Evolutionary conservation across 2,329 filamentous ascomycete species (phyloP).

Genomic region (Microdochium bolleyi): DNA sequence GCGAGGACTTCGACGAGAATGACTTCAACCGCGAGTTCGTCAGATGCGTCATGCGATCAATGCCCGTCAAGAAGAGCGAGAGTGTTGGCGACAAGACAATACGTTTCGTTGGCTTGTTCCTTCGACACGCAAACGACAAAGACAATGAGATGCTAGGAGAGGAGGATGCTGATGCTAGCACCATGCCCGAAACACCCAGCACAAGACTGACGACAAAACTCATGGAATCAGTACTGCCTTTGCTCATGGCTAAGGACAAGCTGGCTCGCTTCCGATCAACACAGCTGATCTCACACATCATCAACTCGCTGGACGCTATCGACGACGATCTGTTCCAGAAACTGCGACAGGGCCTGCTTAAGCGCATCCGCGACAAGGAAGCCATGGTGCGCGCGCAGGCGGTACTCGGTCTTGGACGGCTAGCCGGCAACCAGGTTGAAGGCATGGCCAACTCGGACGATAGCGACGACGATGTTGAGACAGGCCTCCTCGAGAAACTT

Average conservation of each 20-base stretch:
- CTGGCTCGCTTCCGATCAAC: conserved; percentile 83
- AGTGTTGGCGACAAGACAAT: conserved; percentile 77
- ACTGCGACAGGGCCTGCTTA: conserved; percentile 70
- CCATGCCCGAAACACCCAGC: conserved; percentile 75
- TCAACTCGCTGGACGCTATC: conserved; percentile 86
- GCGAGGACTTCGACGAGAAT: conserved; percentile 68
- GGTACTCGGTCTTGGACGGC: conserved; percentile 76
- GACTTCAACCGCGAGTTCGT: conserved; percentile 84
- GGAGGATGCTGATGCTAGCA: conserved; percentile 59
- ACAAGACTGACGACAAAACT: conserved; percentile 70
- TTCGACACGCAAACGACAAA: conserved; percentile 64
- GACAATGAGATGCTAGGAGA: conserved; percentile 61
- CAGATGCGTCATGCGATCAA: conserved; percentile 71
- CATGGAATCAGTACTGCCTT: conserved; percentile 63
- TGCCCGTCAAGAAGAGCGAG: conserved; percentile 90
- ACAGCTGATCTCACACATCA: conserved; percentile 81
- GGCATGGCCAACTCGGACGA: conserved; percentile 63
- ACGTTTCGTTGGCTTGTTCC: conserved; percentile 79
- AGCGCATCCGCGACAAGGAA: conserved; percentile 88
- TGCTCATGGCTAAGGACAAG: conserved; percentile 87
- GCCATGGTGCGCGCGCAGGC: conserved; percentile 87
- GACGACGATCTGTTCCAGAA: conserved; percentile 87
- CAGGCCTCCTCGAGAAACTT: conserved; percentile 72
- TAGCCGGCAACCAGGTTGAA: conserved; percentile 72
- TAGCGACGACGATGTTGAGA: conserved; percentile 58